Percentiles rank a stretch among this genome's conserved stretches.
These are phyloP conservation scores for Aureobasidium sp. DNA, from an alignment of 2,329 filamentous ascomycete genomes.

Conservation along the genomic window DNA sequence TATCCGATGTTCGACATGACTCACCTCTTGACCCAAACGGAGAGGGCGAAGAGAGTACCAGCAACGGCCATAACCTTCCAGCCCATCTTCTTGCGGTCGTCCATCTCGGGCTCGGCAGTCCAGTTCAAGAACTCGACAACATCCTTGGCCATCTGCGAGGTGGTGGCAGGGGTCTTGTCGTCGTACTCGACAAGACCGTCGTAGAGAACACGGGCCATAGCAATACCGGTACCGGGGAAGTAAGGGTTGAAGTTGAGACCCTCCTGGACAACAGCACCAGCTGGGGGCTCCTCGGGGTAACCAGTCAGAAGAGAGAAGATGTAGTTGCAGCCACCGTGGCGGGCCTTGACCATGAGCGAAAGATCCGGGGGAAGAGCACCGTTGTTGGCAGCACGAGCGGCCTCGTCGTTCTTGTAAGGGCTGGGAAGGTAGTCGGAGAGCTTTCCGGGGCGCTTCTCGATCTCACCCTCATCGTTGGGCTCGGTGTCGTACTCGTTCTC, in stretches of 20 bases:
- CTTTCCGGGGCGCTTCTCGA: constrained; percentile 97
- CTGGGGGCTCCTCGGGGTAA: constrained; percentile 92
- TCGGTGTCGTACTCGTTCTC: constrained; percentile 98
- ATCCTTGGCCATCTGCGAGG: constrained; percentile 99
- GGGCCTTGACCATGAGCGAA: constrained; percentile 93
- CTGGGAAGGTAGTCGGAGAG: constrained; percentile 91
- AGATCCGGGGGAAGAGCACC: constrained; percentile 96
- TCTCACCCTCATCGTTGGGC: constrained; percentile 95
- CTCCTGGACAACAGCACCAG: constrained; percentile 73
- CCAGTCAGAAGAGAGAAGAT: constrained; percentile 95
- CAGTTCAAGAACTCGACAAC: constrained; percentile 99
- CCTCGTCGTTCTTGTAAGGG: constrained; percentile 99
- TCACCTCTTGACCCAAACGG: constrained; percentile 90
- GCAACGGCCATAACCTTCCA: constrained; percentile 87
- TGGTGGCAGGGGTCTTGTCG: constrained; percentile 86
- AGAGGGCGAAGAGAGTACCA: constrained; percentile 72
- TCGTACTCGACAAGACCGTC: constrained; percentile 98
- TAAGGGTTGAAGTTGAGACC: constrained; percentile 99
- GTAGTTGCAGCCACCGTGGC: constrained; percentile 97
- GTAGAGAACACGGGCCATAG: constrained; percentile 97
- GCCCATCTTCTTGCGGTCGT: constrained; percentile 99
- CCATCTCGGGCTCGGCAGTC: constrained; percentile 98
- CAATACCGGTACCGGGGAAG: constrained; percentile 98
- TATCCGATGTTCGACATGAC: constrained; percentile 18
- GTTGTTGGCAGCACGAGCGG: constrained; percentile 94